Conservation (phyloP, 306 rosid species). For the Rosa multiflora region DNA sequence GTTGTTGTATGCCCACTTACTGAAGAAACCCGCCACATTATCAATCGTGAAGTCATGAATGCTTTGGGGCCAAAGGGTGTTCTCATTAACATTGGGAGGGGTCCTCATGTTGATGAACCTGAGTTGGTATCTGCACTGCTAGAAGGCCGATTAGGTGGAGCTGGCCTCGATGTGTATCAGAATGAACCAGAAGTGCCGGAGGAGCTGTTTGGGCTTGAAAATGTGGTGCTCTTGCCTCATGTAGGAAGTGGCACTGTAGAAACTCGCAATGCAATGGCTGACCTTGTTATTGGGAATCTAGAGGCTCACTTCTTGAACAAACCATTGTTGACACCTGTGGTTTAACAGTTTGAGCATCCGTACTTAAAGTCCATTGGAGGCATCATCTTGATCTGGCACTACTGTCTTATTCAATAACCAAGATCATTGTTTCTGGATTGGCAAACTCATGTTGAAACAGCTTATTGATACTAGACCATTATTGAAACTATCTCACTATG, state of each 20-base stretch:
- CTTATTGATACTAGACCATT: background rate
- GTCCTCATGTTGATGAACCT: conserved; percentile 72
- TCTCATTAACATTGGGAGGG: conserved; percentile 82
- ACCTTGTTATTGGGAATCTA: conserved; percentile 67
- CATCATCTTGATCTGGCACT: background rate
- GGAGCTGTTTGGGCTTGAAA: conserved; percentile 65
- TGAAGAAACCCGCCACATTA: conserved; percentile 57
- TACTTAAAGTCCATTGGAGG: conserved; percentile 4
- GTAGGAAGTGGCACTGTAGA: conserved; percentile 72
- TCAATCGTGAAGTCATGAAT: conserved; percentile 64
- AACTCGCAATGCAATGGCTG: conserved; percentile 76
- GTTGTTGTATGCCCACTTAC: conserved; percentile 83
- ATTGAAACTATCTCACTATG: background rate
- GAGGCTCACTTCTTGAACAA: conserved; percentile 81
- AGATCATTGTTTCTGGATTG: conserved; percentile 11
- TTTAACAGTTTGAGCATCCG: conserved; percentile 24
- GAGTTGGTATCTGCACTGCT: conserved; percentile 72
- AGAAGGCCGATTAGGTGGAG: conserved; percentile 87
- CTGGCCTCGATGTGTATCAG: conserved; percentile 81
- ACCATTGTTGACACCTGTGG: conserved; percentile 65
- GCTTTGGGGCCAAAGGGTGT: conserved; percentile 79
- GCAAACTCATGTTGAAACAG: background rate
- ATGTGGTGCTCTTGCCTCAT: conserved; percentile 76
- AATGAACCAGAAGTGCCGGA: conserved; percentile 79
- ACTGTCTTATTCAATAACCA: background rate